phyloP scores from a whole-genome alignment of 2,329 filamentous ascomycete species.

The Ophiobolus disseminans region DNA sequence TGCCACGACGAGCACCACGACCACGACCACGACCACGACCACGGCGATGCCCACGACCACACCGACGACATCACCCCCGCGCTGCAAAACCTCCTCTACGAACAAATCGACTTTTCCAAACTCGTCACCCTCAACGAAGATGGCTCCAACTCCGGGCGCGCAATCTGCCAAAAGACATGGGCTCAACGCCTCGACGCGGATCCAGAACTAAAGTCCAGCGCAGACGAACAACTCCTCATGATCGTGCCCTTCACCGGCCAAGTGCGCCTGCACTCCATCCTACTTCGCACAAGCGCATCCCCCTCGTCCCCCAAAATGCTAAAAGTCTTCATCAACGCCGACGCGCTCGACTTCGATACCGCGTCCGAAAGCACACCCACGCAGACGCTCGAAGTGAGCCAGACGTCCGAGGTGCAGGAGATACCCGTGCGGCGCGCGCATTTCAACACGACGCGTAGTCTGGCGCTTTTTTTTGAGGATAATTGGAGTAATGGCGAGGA shows the following conservation, averaged over 20 bases:
- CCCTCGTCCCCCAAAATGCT: conserved; percentile 78
- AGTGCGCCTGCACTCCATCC: conserved; percentile 87
- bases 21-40: conserved; percentile 58
- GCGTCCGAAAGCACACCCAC: conserved; percentile 74
- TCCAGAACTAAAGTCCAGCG: conserved; percentile 83
- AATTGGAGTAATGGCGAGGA: conserved; percentile 82
- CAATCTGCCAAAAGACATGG: conserved; percentile 91
- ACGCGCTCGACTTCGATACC: conserved; percentile 78
- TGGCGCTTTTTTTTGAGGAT: conserved; percentile 89
- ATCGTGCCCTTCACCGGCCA: conserved; percentile 92
- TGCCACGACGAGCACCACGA: conserved; percentile 16
- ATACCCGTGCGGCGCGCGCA: conserved; percentile 84
- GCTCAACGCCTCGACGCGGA: conserved; percentile 72
- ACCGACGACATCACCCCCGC: conserved; percentile 91
- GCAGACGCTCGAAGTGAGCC: conserved; percentile 78
- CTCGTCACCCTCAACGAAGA: conserved; percentile 87
- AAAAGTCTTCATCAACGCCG: conserved; percentile 86
- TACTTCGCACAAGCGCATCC: conserved; percentile 79
- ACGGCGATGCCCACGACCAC: conserved; percentile 85
- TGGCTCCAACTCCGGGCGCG: conserved; percentile 69
- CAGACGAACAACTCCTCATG: conserved; percentile 93
- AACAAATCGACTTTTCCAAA: conserved; percentile 87
- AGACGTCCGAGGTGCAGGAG: conserved; percentile 84
- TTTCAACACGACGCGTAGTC: conserved; percentile 82
- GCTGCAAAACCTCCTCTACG: conserved; percentile 87